Conservation (phyloP, 192 early-diverging fungal species). For the Lunasporangiospora selenospora region DNA sequence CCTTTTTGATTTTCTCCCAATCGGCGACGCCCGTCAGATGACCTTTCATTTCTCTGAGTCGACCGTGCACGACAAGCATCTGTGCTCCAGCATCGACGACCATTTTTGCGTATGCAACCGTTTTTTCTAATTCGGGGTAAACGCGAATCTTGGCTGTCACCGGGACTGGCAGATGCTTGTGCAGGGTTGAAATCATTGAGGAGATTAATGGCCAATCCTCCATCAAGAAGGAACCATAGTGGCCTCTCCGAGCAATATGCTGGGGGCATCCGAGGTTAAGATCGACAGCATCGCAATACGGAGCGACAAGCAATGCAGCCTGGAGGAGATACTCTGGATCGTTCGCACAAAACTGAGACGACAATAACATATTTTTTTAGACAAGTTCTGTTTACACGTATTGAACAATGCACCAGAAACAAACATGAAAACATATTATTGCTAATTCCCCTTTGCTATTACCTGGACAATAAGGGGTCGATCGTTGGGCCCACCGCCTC, state of each 20-base stretch:
- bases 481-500: slow-evolving; percentile 65
- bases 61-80: slow-evolving; percentile 93
- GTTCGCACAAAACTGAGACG: slow-evolving; percentile 94
- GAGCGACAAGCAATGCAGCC: slow-evolving; percentile 84
- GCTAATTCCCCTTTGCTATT: neutral
- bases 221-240: slow-evolving; percentile 93
- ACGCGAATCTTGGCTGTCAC: slow-evolving; percentile 98
- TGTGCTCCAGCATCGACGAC: slow-evolving; percentile 93
- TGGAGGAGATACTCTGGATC: slow-evolving; percentile 83
- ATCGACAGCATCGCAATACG: slow-evolving; percentile 92
- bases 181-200: slow-evolving; percentile 62
- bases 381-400: no score
- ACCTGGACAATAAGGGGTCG: slow-evolving; percentile 86
- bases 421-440: neutral
- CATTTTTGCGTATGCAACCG: slow-evolving; percentile 94
- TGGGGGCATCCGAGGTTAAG: slow-evolving; percentile 98
- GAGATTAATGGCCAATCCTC: slow-evolving; percentile 91
- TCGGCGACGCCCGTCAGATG: slow-evolving; percentile 96
- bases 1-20: slow-evolving; percentile 89
- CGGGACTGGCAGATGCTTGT: slow-evolving; percentile 82
- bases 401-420: slow-evolving; percentile 17
- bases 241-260: slow-evolving; percentile 88
- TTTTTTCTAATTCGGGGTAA: slow-evolving; percentile 89
- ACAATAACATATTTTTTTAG: slow-evolving; percentile 1
- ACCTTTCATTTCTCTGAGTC: slow-evolving; percentile 95